Percentiles rank a stretch among this genome's conserved stretches.
Evolutionary conservation across 2,329 filamentous ascomycete species (phyloP).

Genomic region (Aquanectria penicillioides): DNA sequence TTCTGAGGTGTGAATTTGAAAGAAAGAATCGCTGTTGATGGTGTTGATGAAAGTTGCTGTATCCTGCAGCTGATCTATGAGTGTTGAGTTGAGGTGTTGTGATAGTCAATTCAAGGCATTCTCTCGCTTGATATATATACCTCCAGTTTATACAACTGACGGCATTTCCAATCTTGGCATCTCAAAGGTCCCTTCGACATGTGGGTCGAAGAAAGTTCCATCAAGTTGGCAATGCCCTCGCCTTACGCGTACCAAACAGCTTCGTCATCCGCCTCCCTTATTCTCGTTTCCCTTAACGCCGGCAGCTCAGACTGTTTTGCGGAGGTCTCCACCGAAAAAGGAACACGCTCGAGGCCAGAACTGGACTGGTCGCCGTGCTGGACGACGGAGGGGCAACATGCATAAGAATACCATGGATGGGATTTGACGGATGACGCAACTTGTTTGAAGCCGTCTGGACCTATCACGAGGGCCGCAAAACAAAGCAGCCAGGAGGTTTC

Average conservation of each 20-base stretch:
- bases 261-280: conserved; percentile 14
- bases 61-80: conserved; percentile 12
- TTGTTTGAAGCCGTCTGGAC: background rate
- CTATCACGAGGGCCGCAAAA: conserved; percentile 14
- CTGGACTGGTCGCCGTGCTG: background rate
- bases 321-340: background rate
- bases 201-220: background rate
- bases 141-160: background rate
- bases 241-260: conserved; percentile 17
- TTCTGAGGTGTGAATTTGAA: background rate
- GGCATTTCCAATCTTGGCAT: background rate
- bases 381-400: background rate
- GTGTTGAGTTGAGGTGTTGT: conserved; percentile 1
- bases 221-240: background rate
- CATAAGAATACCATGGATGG: conserved; percentile 2
- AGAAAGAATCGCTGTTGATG: background rate
- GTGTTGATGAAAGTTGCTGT: conserved; percentile 1
- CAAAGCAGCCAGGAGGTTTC: conserved; percentile 11
- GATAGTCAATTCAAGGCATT: background rate
- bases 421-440: background rate
- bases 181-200: background rate
- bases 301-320: background rate
- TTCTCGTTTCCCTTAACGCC: conserved; percentile 7
- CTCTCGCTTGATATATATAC: conserved; percentile 6
- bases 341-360: background rate